Evolutionary conservation across 163 green algal species (phyloP).

Genomic region (Picocystis sp.): DNA sequence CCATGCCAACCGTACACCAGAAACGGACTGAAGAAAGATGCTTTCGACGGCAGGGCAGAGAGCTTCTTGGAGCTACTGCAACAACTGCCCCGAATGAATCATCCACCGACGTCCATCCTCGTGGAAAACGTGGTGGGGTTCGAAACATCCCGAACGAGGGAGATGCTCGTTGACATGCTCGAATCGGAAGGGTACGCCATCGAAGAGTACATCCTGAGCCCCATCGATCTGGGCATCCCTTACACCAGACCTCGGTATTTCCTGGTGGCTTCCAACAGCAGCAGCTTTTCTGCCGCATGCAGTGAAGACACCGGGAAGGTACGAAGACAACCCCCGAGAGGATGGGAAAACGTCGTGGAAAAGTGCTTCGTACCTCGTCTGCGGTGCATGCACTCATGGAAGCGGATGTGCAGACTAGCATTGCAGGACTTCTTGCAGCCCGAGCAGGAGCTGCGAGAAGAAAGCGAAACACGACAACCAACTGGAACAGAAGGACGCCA

Average conservation of each 20-base stretch:
- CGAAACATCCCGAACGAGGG: constrained; percentile 30
- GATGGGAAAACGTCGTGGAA: too few relatives aligned
- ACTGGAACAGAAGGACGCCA: not conserved
- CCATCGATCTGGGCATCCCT: constrained; percentile 45
- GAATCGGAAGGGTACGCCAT: constrained; percentile 16
- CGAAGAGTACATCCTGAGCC: constrained; percentile 51
- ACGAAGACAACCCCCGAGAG: too few relatives aligned
- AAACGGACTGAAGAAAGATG: constrained; percentile 35
- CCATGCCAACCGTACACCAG: constrained; percentile 70
- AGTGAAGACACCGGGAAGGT: too few relatives aligned
- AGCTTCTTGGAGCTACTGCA: constrained; percentile 41
- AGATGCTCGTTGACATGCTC: constrained; percentile 19
- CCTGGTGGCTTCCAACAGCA: constrained; percentile 7
- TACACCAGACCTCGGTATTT: constrained; percentile 63
- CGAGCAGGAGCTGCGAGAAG: too few relatives aligned
- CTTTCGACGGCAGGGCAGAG: constrained; percentile 29
- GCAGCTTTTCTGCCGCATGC: too few relatives aligned
- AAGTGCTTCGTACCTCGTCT: too few relatives aligned
- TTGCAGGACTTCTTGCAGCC: too few relatives aligned
- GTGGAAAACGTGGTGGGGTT: constrained; percentile 75
- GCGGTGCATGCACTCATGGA: too few relatives aligned
- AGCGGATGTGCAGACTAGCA: too few relatives aligned
- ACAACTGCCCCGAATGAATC: constrained; percentile 16
- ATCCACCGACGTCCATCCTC: constrained; percentile 33
- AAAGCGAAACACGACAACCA: too few relatives aligned